Base-by-base conservation (phyloP, 202 grass and related monocot species). In the Panicum hallii region DNA sequence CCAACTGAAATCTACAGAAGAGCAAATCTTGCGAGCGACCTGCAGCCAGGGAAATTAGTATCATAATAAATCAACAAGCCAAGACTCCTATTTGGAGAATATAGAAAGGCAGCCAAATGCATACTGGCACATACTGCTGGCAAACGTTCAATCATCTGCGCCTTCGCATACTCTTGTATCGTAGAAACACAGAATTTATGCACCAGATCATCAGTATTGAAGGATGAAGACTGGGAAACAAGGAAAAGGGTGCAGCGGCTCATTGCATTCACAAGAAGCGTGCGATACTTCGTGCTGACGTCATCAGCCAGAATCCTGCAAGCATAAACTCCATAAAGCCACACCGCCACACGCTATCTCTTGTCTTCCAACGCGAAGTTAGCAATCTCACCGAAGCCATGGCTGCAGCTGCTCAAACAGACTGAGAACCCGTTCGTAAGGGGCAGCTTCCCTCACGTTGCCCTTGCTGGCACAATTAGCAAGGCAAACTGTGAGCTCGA, bases 21-120 rank as follows among this genome's bases (percentile, higher is more conserved):
- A 90, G 84, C 85, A 89, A 57, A 95, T 85, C 73, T 91, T 96
- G 71, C 84, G 49, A 76, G 82, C 86, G 86, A 91, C 80, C 96
- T 99, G 86, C 49, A 72, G 70, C 34, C 75, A 86, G 22, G 41
- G 53, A 79, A 86, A 63, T 40, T 6, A 46, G 62, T 72, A 70
- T 11, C 61, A 12, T 50, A 41, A 80, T 83, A 67, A 75, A 71
- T 34, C n/a, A 64, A 47, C 36, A 34, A 78, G 77, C n/a, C 32
- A 76, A 34, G 22, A 75, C 55, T 45, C 78, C 50, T 45, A 66
- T 77, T 78, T 77, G 52, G 28, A 60, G 55, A 77, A 65, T 36
- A 46, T 17, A 3, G 15, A 79, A 67, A 81, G 80, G 2, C 42
- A 83, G 45, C 43, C 28, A 78, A 65, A 78, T 89, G 45, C 50